These are phyloP conservation scores for Populus simonii DNA, from an alignment of 345 rosid genomes.

Conservation along the genomic window DNA sequence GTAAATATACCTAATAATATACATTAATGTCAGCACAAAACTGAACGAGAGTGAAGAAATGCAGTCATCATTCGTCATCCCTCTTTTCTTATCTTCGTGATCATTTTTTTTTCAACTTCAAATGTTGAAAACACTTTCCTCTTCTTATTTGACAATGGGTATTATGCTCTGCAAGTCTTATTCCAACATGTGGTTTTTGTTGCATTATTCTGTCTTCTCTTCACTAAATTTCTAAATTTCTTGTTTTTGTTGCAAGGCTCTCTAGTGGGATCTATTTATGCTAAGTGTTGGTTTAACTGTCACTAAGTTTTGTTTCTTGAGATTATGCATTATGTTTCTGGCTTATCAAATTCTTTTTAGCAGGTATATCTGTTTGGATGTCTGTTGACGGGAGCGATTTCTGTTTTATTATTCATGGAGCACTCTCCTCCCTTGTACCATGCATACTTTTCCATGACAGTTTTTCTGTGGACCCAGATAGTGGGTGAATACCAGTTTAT, in stretches of 20 bases:
- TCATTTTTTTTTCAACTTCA: neutral
- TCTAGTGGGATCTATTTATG: constrained; percentile 3
- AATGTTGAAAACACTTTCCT: neutral
- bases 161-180: neutral
- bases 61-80: neutral
- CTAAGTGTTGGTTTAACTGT: neutral
- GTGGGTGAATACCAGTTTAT: constrained; percentile 57
- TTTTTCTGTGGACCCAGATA: constrained; percentile 82
- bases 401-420: constrained; percentile 52
- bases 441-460: constrained; percentile 80
- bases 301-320: neutral
- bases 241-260: constrained; percentile 3
- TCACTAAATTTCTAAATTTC: neutral
- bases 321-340: constrained; percentile 13
- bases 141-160: neutral
- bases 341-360: constrained; percentile 26
- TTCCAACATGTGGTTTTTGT: no score
- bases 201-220: neutral
- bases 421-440: constrained; percentile 90
- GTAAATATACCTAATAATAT: neutral
- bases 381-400: constrained; percentile 57
- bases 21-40: neutral
- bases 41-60: neutral
- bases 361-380: constrained; percentile 65
- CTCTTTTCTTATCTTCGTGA: neutral